Evolutionary conservation across 2,329 filamentous ascomycete species (phyloP), one percentile per base, ranked within the genome.

Genomic region (Pyrenophora graminea): DNA sequence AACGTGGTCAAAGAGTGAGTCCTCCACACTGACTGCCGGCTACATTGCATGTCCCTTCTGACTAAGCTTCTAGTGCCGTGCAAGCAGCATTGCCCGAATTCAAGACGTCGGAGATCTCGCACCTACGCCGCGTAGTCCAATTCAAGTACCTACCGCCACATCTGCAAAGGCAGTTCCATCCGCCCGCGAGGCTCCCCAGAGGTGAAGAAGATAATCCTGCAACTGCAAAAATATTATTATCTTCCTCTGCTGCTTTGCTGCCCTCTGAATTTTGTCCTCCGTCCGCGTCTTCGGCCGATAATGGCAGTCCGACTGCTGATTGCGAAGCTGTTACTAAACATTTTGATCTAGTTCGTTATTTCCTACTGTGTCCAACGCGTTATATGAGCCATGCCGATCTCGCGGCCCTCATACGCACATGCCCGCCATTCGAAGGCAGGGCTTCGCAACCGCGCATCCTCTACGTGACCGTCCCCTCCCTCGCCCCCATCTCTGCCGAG

Each of bases 61-160:
- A 58, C 59, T 63, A 58, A 65, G 53, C 63, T 21, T 19, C n/a
- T 68, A 79, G 76, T 66, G 67, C 75, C 53, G 72, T 80, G 65
- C 77, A 78, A 66, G 70, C 72, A 48, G 72, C 74, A 34, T 64
- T 79, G 38, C 73, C 74, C 32, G 71, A 73, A 52, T 72, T 76
- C 57, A 76, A 76, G 54, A 62, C 71, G 8, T 64, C 75, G 43
- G 75, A 79, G 61, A 70, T 80, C 41, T 76, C 77, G 51, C 79
- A 93, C 75, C 79, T 93, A 48, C 87, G 89, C 57, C 83, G 89
- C 70, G 90, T 90, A 70, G 88, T 86, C 51, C 91, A 91, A 72
- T 83, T 82, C 39, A 77, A 79, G 45, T 86, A 88, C 64, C 78
- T 92, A 7, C 87, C 88, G 8, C 76, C 80, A 21, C 85, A 87